Conservation (phyloP, 345 rosid species). For the Fremontodendron californicum region DNA sequence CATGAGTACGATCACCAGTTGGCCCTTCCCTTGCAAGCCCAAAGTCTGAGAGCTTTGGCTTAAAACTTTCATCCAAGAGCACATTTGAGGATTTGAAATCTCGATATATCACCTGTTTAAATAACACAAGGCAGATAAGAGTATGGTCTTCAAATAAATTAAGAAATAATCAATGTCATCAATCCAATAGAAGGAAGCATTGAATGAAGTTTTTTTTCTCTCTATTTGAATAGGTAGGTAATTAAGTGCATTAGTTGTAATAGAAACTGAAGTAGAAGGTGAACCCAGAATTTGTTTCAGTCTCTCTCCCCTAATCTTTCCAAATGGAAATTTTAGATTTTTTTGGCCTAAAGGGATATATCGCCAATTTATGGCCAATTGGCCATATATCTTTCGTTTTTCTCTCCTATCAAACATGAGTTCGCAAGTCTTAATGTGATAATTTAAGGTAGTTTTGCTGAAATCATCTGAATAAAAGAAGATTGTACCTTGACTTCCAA, state of each 20-base stretch:
- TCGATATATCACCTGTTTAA: constrained; percentile 74
- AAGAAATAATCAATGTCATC: background rate
- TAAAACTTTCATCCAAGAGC: constrained; percentile 59
- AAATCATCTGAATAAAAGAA: background rate
- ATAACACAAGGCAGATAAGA: constrained; percentile 4
- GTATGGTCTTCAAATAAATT: background rate
- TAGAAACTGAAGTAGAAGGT: too few species aligned
- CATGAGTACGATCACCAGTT: constrained; percentile 64
- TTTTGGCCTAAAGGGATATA: too few species aligned
- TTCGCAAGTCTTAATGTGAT: background rate
- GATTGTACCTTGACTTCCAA: constrained; percentile 60
- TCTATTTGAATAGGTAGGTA: too few species aligned
- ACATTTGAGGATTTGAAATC: constrained; percentile 91
- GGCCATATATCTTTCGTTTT: too few species aligned
- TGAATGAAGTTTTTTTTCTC: too few species aligned
- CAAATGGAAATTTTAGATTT: too few species aligned
- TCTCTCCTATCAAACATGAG: too few species aligned
- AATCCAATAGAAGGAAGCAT: too few species aligned
- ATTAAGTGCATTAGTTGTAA: too few species aligned
- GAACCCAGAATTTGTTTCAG: too few species aligned
- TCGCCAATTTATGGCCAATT: too few species aligned
- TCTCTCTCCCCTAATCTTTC: too few species aligned
- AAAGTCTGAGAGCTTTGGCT: constrained; percentile 82
- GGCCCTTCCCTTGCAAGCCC: constrained; percentile 99
- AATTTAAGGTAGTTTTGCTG: background rate